Percentiles rank a stretch among this genome's conserved stretches.
Conservation (phyloP, 352 stramenopile species). For the Phytopythium sindhum region DNA sequence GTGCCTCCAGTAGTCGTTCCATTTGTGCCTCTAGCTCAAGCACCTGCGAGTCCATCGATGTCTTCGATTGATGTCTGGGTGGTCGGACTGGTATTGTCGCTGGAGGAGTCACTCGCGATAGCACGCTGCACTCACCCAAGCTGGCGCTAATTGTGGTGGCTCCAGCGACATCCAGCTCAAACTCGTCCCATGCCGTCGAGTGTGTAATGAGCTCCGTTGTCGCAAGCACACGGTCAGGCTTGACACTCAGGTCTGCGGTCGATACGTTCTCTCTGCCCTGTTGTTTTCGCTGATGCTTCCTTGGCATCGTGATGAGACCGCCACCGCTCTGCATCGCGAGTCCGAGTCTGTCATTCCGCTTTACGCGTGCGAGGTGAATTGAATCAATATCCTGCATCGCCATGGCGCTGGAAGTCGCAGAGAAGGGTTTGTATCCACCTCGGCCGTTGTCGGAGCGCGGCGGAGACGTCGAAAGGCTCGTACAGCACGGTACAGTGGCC, state of each 20-base stretch:
- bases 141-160: not conserved
- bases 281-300: not conserved
- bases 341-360: not conserved
- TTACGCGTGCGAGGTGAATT: slow-evolving; percentile 1
- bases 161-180: slow-evolving; percentile 7
- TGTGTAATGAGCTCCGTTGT: slow-evolving; percentile 15
- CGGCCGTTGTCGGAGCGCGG: not conserved
- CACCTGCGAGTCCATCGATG: slow-evolving; percentile 36
- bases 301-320: not conserved
- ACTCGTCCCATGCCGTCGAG: slow-evolving; percentile 15
- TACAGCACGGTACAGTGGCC: not conserved
- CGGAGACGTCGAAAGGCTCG: not conserved
- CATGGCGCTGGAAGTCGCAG: not conserved
- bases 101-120: not conserved
- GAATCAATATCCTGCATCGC: slow-evolving; percentile 1
- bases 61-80: not conserved
- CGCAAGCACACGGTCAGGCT: slow-evolving; percentile 2
- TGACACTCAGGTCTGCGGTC: not conserved
- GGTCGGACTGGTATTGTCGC: not conserved
- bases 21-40: slow-evolving; percentile 38
- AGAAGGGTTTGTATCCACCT: not conserved
- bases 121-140: not conserved
- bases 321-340: not conserved
- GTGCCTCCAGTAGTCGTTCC: slow-evolving; percentile 30
- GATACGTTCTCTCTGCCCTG: not conserved